These are phyloP conservation scores for Cetradonia linearis DNA, from an alignment of 495 filamentous ascomycete genomes.

Conservation along the genomic window DNA sequence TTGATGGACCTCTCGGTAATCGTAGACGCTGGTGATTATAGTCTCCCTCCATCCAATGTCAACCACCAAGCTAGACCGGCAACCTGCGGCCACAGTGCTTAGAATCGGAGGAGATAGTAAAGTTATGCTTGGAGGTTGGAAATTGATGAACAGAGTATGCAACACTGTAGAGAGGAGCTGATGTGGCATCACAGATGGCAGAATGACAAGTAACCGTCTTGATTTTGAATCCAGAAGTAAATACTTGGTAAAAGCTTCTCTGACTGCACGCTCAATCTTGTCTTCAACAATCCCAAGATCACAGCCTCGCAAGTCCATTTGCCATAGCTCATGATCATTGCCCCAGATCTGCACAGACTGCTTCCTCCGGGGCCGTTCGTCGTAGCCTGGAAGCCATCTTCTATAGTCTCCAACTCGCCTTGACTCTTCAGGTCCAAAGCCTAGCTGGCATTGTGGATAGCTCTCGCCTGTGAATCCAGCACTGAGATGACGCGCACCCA, in stretches of 20 bases:
- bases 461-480: slow-evolving; percentile 79
- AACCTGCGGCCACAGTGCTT: slow-evolving; percentile 63
- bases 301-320: slow-evolving; percentile 55
- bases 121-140: slow-evolving; percentile 72
- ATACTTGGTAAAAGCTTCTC: slow-evolving; percentile 78
- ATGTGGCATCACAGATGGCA: slow-evolving; percentile 71
- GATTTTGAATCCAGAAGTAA: slow-evolving; percentile 64
- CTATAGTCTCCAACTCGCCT: slow-evolving; percentile 76
- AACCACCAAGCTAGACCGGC: slow-evolving; percentile 70
- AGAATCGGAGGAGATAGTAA: slow-evolving; percentile 66
- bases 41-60: slow-evolving; percentile 92
- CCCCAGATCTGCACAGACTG: slow-evolving; percentile 50
- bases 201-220: slow-evolving; percentile 55
- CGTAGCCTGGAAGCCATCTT: slow-evolving; percentile 51
- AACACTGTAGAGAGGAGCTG: slow-evolving; percentile 65
- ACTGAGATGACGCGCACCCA: slow-evolving; percentile 68
- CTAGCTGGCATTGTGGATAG: slow-evolving; percentile 57
- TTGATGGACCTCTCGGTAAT: slow-evolving; percentile 68
- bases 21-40: slow-evolving; percentile 68
- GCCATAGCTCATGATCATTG: slow-evolving; percentile 70
- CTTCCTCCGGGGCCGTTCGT: slow-evolving; percentile 35
- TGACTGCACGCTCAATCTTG: slow-evolving; percentile 73
- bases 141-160: slow-evolving; percentile 65
- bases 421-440: slow-evolving; percentile 63
- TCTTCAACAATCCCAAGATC: slow-evolving; percentile 76